These are phyloP conservation scores for Kazachstania kunashirensis DNA, from an alignment of 805 yeast species.

Conservation along the genomic window DNA sequence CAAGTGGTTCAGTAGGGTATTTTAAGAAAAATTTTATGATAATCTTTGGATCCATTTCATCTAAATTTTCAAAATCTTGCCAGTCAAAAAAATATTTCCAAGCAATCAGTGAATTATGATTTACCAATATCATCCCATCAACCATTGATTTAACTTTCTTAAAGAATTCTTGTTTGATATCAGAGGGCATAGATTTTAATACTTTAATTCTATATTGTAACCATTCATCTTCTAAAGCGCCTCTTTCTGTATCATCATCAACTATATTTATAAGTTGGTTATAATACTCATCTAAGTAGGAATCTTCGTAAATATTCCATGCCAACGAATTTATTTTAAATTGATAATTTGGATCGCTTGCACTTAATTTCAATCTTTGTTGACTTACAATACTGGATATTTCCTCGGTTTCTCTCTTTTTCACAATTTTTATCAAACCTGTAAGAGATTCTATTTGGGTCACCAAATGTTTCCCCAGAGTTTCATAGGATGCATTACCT, in stretches of 20 bases:
- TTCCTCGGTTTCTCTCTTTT: conserved; percentile 32
- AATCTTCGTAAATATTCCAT: conserved; percentile 40
- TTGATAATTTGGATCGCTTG: conserved; percentile 35
- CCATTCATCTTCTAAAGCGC: conserved; percentile 47
- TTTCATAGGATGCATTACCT: conserved; percentile 43
- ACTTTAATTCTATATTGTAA: conserved; percentile 48
- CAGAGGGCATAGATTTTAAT: conserved; percentile 42
- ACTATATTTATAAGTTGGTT: conserved; percentile 46
- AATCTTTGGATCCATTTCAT: conserved; percentile 38
- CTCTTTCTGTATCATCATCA: conserved; percentile 53
- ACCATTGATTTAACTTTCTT: conserved; percentile 44
- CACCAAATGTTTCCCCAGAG: conserved; percentile 40
- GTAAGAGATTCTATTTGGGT: conserved; percentile 37
- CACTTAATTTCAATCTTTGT: conserved; percentile 42
- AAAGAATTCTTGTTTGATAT: conserved; percentile 32
- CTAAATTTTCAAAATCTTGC: conserved; percentile 46
- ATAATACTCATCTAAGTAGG: conserved; percentile 47
- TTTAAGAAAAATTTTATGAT: conserved; percentile 43
- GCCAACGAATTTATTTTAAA: conserved; percentile 31
- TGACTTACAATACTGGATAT: conserved; percentile 36
- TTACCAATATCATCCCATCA: conserved; percentile 64
- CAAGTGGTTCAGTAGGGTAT: conserved; percentile 55
- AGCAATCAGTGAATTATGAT: conserved; percentile 49
- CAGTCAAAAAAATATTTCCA: conserved; percentile 74
- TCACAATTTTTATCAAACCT: conserved; percentile 35